Evolutionary conservation across 768 basidiomycete species (phyloP), one percentile per base, ranked within the genome.

Genomic region (Boletus tomentosulus): DNA sequence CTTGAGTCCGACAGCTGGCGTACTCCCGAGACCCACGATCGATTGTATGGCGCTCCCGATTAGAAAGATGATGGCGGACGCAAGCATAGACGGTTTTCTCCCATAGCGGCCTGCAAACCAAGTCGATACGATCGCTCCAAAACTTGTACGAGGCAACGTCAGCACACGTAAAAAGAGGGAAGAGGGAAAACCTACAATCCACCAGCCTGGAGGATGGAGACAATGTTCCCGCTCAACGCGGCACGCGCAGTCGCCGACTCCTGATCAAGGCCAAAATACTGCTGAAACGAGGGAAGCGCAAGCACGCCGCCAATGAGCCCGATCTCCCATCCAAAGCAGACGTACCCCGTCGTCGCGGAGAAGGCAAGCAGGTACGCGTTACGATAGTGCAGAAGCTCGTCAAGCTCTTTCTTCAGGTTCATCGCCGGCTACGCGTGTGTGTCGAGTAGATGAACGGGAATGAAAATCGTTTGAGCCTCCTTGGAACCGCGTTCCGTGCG

Each of bases 261-360:
- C 22, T 63, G 54, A 16, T 69, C 55, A 19, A 74, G 57, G 19
- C 64, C 71, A 35, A 74, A 74, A 43, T 71, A 72, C 43, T 64
- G 53, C 60, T 65, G 57, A 55, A 74, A 74, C 19, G 72, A 72
- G 33, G 68, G 67, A n/a, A 74, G 57, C 5, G 70, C 51, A 48
- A 74, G 53, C 4, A 73, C 63, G 12, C 72, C 72, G 2, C 72
- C 72, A 15, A 74, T 73, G 28, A 73, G 56, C 12, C 72, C 73
- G 22, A 68, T 69, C 25, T 73, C 72, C 72, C 72, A 71, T 24
- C 71, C 71, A 24, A 67, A 72, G 51, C 71, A 72, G 42, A 69
- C 50, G 30, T 69, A 71, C 31, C 71, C 72, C 22, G 62, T 63
- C 13, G 72, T 63, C 30, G 72, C 71, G 28, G 71, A 66, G 28